These are phyloP conservation scores for Thermochaetoides thermophila DNA, from an alignment of 495 filamentous ascomycete species.

Conservation along the genomic window DNA sequence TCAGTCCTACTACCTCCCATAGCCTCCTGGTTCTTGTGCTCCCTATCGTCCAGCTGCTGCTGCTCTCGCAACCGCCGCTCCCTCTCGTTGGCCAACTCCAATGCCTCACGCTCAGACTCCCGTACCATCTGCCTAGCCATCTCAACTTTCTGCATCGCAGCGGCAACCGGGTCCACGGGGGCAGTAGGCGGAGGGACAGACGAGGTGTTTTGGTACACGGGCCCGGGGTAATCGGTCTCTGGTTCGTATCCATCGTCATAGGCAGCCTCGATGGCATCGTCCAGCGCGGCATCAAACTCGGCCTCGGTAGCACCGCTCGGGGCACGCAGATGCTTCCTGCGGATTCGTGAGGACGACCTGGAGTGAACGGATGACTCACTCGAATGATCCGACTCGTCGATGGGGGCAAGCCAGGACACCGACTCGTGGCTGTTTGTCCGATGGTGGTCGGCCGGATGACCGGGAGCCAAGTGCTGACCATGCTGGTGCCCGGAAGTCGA, in stretches of 20 bases:
- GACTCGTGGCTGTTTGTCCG: conserved; percentile 55
- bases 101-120: conserved; percentile 63
- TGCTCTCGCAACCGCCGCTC: conserved; percentile 29
- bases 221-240: conserved; percentile 33
- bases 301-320: conserved; percentile 69
- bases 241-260: conserved; percentile 89
- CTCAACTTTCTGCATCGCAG: conserved; percentile 55
- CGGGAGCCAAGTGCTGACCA: conserved; percentile 10
- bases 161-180: conserved; percentile 34
- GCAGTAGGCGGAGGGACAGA: too few relatives aligned
- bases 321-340: conserved; percentile 48
- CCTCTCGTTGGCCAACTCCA: conserved; percentile 43
- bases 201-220: conserved; percentile 15
- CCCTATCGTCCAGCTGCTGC: conserved; percentile 20
- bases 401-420: conserved; percentile 90
- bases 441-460: conserved; percentile 24
- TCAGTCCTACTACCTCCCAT: too few relatives aligned
- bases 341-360: conserved; percentile 53
- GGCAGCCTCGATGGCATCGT: conserved; percentile 90
- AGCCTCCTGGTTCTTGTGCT: conserved; percentile 20
- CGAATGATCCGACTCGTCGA: conserved; percentile 85
- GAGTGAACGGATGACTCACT: conserved; percentile 71
- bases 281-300: conserved; percentile 87
- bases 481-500: conserved; percentile 23
- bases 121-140: conserved; percentile 64